Percentiles rank a stretch among this genome's conserved stretches.
Evolutionary conservation across 768 basidiomycete species (phyloP).

Genomic region (Pluteus cervinus): DNA sequence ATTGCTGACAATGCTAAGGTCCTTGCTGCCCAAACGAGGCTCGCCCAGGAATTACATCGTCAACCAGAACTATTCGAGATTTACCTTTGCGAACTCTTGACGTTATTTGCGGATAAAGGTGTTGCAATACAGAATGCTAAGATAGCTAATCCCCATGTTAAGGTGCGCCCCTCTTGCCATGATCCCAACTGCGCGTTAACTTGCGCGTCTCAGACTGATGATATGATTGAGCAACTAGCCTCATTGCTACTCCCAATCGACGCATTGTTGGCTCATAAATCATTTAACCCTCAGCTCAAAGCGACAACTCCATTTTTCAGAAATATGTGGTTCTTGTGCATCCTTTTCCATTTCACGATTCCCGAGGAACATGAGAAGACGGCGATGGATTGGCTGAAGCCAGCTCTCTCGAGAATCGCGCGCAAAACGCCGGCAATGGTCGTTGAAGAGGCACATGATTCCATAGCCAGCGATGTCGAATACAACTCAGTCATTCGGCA

Average conservation of each 20-base stretch:
- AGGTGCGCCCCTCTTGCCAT: constrained; percentile 35
- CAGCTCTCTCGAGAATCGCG: constrained; percentile 76
- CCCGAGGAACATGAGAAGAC: constrained; percentile 46
- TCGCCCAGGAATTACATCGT: constrained; percentile 72
- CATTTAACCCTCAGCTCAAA: constrained; percentile 55
- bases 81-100: constrained; percentile 81
- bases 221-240: constrained; percentile 82
- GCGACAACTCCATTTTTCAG: constrained; percentile 73
- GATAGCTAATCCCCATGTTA: constrained; percentile 56
- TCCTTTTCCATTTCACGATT: constrained; percentile 76
- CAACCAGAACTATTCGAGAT: constrained; percentile 73
- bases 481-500: constrained; percentile 88
- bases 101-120: constrained; percentile 86
- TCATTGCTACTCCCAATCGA: constrained; percentile 90
- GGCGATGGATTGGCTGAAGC: constrained; percentile 74
- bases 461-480: constrained; percentile 81
- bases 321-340: constrained; percentile 91
- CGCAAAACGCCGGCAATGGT: constrained; percentile 82
- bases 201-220: constrained; percentile 47
- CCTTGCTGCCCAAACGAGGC: constrained; percentile 83
- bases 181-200: constrained; percentile 3
- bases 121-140: constrained; percentile 83
- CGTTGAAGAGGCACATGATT: constrained; percentile 76
- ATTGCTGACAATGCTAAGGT: constrained; percentile 39
- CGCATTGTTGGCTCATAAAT: constrained; percentile 67